phyloP scores from a whole-genome alignment of 2,329 filamentous ascomycete genomes.

The Fusarium penzigii region DNA sequence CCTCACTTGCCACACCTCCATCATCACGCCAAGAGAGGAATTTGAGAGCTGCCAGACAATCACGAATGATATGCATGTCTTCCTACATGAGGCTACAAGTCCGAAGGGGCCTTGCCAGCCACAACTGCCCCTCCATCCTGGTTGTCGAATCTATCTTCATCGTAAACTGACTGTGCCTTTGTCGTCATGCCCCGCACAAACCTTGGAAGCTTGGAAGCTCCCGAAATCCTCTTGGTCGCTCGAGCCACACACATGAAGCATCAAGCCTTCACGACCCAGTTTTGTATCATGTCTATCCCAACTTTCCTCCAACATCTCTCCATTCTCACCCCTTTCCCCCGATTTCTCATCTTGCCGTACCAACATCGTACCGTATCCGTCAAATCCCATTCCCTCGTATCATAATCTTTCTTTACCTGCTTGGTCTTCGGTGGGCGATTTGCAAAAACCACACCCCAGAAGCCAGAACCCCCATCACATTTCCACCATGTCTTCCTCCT shows the following conservation, averaged over 20 bases:
- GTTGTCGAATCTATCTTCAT: not conserved
- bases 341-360: conserved; percentile 1
- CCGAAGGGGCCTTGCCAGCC: not conserved
- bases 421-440: no score
- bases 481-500: conserved; percentile 2
- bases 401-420: no score
- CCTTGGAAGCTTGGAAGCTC: conserved; percentile 3
- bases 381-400: not conserved
- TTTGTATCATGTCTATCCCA: not conserved
- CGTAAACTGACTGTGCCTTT: not conserved
- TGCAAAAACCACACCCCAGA: no score
- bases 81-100: no score
- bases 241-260: conserved; percentile 21
- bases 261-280: conserved; percentile 12
- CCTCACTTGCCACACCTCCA: not conserved
- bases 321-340: not conserved
- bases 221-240: conserved; percentile 1
- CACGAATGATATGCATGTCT: no score
- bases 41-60: no score
- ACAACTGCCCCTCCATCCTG: not conserved
- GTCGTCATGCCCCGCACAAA: conserved; percentile 28
- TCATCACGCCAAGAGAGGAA: no score
- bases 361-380: not conserved
- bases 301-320: conserved; percentile 14
- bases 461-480: not conserved